Conservation (phyloP, 2,329 filamentous ascomycete species). For the Dothideomycetidae sp. region DNA sequence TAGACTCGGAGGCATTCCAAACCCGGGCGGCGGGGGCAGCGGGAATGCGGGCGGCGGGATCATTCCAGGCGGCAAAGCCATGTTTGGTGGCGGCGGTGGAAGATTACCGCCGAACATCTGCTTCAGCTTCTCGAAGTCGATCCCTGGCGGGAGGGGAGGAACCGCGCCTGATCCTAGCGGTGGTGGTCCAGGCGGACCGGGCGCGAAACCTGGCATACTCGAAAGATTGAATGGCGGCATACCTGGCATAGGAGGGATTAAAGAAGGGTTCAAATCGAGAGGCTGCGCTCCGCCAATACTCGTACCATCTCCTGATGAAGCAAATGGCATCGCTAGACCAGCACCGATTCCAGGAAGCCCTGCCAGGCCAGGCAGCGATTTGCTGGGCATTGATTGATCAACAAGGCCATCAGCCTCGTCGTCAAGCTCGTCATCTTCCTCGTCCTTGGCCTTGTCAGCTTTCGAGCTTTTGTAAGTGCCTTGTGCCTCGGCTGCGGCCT, state of each 20-base stretch:
- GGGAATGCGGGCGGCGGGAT: conserved; percentile 20
- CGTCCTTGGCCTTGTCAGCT: conserved; percentile 75
- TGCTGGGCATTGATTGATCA: conserved; percentile 69
- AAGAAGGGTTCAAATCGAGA: conserved; percentile 26
- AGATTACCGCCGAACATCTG: conserved; percentile 19
- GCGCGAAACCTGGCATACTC: conserved; percentile 12
- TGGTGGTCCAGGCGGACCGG: conserved; percentile 15
- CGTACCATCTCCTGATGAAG: conserved; percentile 27
- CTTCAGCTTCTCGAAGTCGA: conserved; percentile 22
- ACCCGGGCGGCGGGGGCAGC: conserved; percentile 17
- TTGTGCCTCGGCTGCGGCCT: conserved; percentile 80
- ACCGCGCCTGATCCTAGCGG: conserved; percentile 12
- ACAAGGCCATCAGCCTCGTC: conserved; percentile 87
- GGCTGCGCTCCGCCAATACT: conserved; percentile 29
- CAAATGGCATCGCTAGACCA: conserved; percentile 21
- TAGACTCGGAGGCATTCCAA: conserved; percentile 13
- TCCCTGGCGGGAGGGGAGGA: conserved; percentile 15
- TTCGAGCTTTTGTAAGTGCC: conserved; percentile 93
- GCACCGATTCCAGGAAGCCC: conserved; percentile 35
- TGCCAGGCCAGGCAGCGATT: conserved; percentile 44
- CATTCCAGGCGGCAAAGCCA: conserved; percentile 11
- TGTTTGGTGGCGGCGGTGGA: conserved; percentile 17
- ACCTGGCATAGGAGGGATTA: conserved; percentile 19
- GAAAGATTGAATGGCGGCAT: conserved; percentile 11
- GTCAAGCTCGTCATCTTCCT: conserved; percentile 74